Evolutionary conservation across 2,329 filamentous ascomycete species (phyloP), one percentile per base, ranked within the genome.

Genomic region (Huntiella moniliformis): DNA sequence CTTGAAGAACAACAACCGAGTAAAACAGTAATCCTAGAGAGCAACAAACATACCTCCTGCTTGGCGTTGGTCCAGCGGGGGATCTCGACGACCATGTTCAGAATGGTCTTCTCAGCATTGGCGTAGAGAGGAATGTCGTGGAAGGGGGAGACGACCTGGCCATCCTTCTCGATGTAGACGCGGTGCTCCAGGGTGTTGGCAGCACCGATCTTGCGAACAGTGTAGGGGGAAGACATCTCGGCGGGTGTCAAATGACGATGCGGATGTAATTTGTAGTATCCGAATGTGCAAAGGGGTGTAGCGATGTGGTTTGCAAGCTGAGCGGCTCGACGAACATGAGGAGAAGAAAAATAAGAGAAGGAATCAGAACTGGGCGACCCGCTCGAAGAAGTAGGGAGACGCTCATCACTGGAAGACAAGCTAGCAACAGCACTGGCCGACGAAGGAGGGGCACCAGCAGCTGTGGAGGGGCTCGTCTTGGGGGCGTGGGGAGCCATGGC

Each of bases 41-140:
- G 41, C 47, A 51, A 41, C 35, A 51, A 49, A 67, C 80, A 55
- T 65, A 94, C 88, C 82, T 98, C 91, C 67, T 92, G 83, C 79
- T 98, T 98, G 60, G 82, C 91, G 69, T 98, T 98, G 71, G 88
- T 94, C 91, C 91, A 98, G 70, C 91, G 81, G 59, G 91, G 91
- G 59, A 98, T 95, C 80, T 98, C 91, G 58, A 98, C 91, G 54
- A 98, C 64, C 91, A 98, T 98, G 80, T 98, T 98, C 61, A 98
- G 75, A 63, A 96, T 70, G 57, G 81, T 93, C 74, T 94, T 77
- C 71, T 94, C 82, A 67, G 82, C 73, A 65, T 98, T 94, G 78
- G 88, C 88, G 63, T 86, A 98, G 56, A 98, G 83, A 52, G 91
- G 91, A 56, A 98, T 86, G 63, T 98, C 91, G 73, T 98, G 91